Evolutionary conservation across 768 basidiomycete genomes (phyloP), one percentile per base, ranked within the genome.

Genomic region (Naganishia antarctica): DNA sequence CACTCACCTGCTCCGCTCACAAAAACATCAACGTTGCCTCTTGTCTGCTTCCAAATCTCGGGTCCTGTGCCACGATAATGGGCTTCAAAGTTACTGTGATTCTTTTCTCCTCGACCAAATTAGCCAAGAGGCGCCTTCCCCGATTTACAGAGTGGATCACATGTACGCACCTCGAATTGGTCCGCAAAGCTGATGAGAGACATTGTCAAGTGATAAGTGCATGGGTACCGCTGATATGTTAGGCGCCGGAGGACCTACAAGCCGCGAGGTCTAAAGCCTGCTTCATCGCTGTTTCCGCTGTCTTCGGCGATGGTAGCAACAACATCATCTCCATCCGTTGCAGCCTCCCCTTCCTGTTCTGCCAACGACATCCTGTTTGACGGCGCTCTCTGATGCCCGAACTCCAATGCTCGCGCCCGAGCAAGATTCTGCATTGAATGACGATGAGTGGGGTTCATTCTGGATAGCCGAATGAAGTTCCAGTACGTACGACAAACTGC

Each of bases 11-110:
- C 91, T 1, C 94, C 94, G 29, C 87, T 84, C 44, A 98, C 86
- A 71, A 97, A 97, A 6, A 87, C 91, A 72, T 89, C 83, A 0
- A 96, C 66, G 28, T 79, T 78, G 12, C 92, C 92, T 71, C 86
- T 87, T 7, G 90, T 91, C 74, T 99, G 96, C 45, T 86, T 81
- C 87, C 91, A 91, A 34, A 98, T 90, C 80, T 98, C 96, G 0
- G 91, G 92, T 0, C 90, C 96, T 0, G 96, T 97, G 6, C 90
- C 90, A 34, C 84, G 78, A 68, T 83, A 90, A 74, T 99, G 96
- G 0, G 94, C 91, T 60, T 87, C 82, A 74, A 85, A 91, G 71
- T 99, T 98, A 71, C 88, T 90, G 70, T 81, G 83, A 75, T 93
- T 98, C 87, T 90, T 59, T 53, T 44, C 12, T 32, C 44, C 25